Evolutionary conservation across 176 grass and related monocot species (phyloP), one percentile per base, ranked within the genome.

Genomic region (Musa acuminata): DNA sequence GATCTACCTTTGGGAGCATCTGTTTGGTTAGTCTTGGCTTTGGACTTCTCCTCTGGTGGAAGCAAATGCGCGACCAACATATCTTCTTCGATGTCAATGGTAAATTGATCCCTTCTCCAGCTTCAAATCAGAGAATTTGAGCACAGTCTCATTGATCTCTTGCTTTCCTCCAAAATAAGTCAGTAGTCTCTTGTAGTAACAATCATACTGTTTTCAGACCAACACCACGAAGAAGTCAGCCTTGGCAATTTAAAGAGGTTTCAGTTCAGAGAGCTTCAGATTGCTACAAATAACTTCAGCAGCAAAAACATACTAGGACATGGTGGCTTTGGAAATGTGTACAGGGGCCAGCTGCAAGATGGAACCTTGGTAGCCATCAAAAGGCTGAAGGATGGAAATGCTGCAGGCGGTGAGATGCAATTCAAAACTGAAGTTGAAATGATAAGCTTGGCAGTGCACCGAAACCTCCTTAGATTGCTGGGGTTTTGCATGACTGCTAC

Each of bases 341-440:
- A 96, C 79, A 87, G 77, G 25, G 92, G 92, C 8, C 80, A 92
- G 78, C 83, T 96, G 14, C 80, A 84, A 0, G 89, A 96, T 13
- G 89, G 92, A 21, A 92, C 87, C 8, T 75, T 92, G 8, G 87
- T 96, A 8, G 92, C 92, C 0, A 85, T 96, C 16, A 96, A 96
- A 82, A 83, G 92, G 43, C 89, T 96, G 13, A 92, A 92, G 60
- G 92, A 96, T 16, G 87, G 85, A 21, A 92, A 90, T 21, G 89
- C 87, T 9, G 87, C 85, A 0, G 89, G 89, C 12, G 92, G 89
- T 0, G 89, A 96, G 81, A 62, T 81, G 6, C 92, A 96, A 64
- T 96, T 96, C 54, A 77, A 79, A 85, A 96, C 93, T 8, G 93
- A 96, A 53, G 93, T 96, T 3, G 84, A 92, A 63, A 96, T 96